These are phyloP conservation scores for Lanmaoa pseudosensibilis DNA, from an alignment of 768 basidiomycete genomes.

Conservation along the genomic window DNA sequence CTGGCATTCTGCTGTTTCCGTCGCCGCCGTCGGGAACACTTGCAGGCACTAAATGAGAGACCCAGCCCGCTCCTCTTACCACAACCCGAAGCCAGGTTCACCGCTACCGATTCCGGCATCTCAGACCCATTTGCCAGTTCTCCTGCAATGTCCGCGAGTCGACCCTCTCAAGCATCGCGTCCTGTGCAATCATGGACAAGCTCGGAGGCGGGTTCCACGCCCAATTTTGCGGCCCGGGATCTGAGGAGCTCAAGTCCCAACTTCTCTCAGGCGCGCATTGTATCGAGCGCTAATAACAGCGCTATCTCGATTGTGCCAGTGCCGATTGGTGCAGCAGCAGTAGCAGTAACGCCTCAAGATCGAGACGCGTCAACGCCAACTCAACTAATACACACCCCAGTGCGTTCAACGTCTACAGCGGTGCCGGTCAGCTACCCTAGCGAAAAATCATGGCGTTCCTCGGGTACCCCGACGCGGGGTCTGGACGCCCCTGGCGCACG, in stretches of 20 bases:
- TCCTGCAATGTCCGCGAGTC: not conserved
- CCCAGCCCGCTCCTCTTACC: conserved; percentile 9
- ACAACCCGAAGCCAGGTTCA: conserved; percentile 7
- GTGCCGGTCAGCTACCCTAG: conserved; percentile 1
- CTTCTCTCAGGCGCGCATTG: not conserved
- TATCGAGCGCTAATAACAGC: conserved; percentile 5
- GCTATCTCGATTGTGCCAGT: not conserved
- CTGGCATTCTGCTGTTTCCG: conserved; percentile 13
- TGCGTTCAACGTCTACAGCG: not conserved
- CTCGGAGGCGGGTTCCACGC: not conserved
- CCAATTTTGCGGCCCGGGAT: not conserved
- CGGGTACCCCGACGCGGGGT: not conserved
- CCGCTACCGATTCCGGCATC: not conserved
- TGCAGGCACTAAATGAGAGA: conserved; percentile 1
- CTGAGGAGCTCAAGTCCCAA: not conserved
- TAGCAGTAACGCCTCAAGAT: not conserved
- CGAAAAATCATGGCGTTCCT: conserved; percentile 14
- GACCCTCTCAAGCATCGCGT: not conserved
- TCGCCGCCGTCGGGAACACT: conserved; percentile 8
- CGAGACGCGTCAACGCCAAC: not conserved
- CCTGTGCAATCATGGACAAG: conserved; percentile 13
- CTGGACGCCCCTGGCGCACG: not conserved
- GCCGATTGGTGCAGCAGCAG: not conserved
- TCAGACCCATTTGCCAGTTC: conserved; percentile 9
- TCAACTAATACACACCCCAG: not conserved